Evolutionary conservation across 2,329 filamentous ascomycete genomes (phyloP).

Genomic region (Coniochaeta sp.): DNA sequence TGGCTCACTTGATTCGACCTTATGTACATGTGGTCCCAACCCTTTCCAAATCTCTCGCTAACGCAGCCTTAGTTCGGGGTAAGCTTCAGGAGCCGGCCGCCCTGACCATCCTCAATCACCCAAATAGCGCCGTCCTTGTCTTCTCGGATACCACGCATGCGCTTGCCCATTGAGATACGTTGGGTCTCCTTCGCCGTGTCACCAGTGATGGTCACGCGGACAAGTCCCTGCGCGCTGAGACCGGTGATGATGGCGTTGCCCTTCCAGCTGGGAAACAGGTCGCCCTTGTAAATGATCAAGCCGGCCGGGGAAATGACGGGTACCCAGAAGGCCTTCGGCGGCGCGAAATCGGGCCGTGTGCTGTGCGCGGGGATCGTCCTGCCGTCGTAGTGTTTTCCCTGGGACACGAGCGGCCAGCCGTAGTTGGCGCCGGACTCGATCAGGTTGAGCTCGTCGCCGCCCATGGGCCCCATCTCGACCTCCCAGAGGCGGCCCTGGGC

Average conservation of each 20-base stretch:
- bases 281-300: slow-evolving; percentile 26
- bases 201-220: slow-evolving; percentile 22
- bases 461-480: slow-evolving; percentile 26
- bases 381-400: slow-evolving; percentile 25
- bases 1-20: slow-evolving; percentile 9
- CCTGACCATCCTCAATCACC: slow-evolving; percentile 23
- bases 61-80: slow-evolving; percentile 20
- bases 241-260: slow-evolving; percentile 24
- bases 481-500: slow-evolving; percentile 26
- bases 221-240: slow-evolving; percentile 19
- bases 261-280: slow-evolving; percentile 23
- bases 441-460: slow-evolving; percentile 27
- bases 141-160: slow-evolving; percentile 25
- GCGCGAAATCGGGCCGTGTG: slow-evolving; percentile 22
- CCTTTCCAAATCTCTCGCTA: slow-evolving; percentile 14
- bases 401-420: slow-evolving; percentile 25
- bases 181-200: slow-evolving; percentile 24
- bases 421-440: slow-evolving; percentile 26
- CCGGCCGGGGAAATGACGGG: slow-evolving; percentile 26
- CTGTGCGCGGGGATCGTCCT: slow-evolving; percentile 21
- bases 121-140: slow-evolving; percentile 22
- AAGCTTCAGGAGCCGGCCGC: slow-evolving; percentile 23
- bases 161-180: slow-evolving; percentile 23
- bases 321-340: slow-evolving; percentile 25
- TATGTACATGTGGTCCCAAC: slow-evolving; percentile 15